phyloP scores from a whole-genome alignment of 768 basidiomycete species.

The Tubosaeta brunneosetosa region DNA sequence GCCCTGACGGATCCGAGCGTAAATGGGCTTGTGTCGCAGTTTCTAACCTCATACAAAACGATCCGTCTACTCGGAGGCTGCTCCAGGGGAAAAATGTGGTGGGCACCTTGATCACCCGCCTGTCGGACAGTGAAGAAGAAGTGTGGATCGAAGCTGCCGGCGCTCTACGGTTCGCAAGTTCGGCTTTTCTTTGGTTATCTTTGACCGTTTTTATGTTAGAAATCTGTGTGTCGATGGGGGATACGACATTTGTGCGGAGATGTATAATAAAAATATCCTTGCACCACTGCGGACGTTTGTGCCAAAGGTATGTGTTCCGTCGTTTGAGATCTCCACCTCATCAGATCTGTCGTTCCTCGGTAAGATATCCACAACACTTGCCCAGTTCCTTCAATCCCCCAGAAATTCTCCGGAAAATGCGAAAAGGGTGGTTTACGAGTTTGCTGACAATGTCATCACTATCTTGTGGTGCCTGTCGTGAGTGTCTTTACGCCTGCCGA shows the following conservation, averaged over 20 bases:
- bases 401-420: slow-evolving; percentile 63
- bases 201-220: slow-evolving; percentile 37
- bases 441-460: slow-evolving; percentile 91
- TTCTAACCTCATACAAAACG: slow-evolving; percentile 93
- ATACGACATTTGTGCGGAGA: slow-evolving; percentile 91
- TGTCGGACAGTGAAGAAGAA: slow-evolving; percentile 87
- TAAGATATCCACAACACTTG: slow-evolving; percentile 71
- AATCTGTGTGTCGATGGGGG: slow-evolving; percentile 95
- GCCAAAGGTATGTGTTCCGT: slow-evolving; percentile 54
- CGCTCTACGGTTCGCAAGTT: slow-evolving; percentile 63
- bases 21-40: slow-evolving; percentile 97
- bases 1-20: slow-evolving; percentile 71
- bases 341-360: background rate
- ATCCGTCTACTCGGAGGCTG: slow-evolving; percentile 84
- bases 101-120: slow-evolving; percentile 76
- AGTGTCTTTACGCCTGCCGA: slow-evolving; percentile 34
- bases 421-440: slow-evolving; percentile 75
- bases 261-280: slow-evolving; percentile 94
- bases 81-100: slow-evolving; percentile 91
- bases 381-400: slow-evolving; percentile 60
- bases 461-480: slow-evolving; percentile 93
- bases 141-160: slow-evolving; percentile 88
- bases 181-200: background rate
- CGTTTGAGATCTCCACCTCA: background rate
- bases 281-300: slow-evolving; percentile 70